Evolutionary conservation across 768 basidiomycete genomes (phyloP), one percentile per base, ranked within the genome.

Genomic region (Termitomyces sp.): DNA sequence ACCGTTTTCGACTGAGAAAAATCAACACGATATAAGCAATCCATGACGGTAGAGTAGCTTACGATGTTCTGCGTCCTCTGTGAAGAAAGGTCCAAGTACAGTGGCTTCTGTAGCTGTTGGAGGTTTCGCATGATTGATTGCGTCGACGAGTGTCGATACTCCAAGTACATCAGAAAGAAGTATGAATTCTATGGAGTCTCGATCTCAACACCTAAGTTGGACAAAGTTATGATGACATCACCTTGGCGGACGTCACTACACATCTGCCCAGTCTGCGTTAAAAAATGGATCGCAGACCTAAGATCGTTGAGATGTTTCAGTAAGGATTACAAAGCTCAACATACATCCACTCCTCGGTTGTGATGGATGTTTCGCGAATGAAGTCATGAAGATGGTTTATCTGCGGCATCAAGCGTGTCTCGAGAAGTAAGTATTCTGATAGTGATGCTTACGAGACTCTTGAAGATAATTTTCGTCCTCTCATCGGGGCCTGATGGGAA

Each of bases 291-390:
- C 1, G 89, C 77, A 18, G 78, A 69, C 75, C 78, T 81, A 49
- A 6, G 26, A 16, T 53, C 33, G 16, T 28, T 62, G 6, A 60
- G 57, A 56, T 1, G 38, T 16, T 32, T 26, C 14, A 30, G 16
- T 20, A 42, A 7, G 33, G 14, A 13, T 20, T 9, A 9, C 18
- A 53, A 10, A 16, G 18, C n/a, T n/a, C 26, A 58, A 30, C 76
- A 16, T 63, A 79, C 87, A 86, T 86, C 92, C 92, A 94, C 75
- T 94, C 92, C 2, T 92, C 87, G 1, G 84, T 88, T 18, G 91
- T 90, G 53, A 94, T 70, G 57, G 82, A 79, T 1, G 88, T 87
- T 69, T 92, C 91, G 45, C 76, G 77, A 24, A 90, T 75, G 62
- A 91, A 90, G 40, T 83, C 79, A 66, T 94, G 92, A 8, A 94